These are phyloP conservation scores for Ogataea zsoltii DNA, from an alignment of 805 yeast species.

Conservation along the genomic window DNA sequence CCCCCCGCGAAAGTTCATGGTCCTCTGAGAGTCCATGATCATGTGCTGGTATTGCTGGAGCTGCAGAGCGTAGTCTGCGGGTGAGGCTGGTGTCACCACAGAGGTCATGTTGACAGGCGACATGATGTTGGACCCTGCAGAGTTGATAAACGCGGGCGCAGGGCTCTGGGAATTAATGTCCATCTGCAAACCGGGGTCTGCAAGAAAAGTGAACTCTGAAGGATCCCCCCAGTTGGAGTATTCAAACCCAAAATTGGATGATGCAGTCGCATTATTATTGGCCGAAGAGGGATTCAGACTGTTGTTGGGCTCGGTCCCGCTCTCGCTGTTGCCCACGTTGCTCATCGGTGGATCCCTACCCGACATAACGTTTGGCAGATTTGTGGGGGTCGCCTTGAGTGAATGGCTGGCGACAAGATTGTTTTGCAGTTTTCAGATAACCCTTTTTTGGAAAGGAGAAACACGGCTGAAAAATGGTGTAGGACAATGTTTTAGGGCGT, in stretches of 20 bases:
- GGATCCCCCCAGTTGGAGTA: conserved; percentile 33
- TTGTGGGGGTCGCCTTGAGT: no score
- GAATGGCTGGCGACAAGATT: no score
- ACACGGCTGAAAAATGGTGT: no score
- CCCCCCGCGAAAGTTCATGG: conserved; percentile 18
- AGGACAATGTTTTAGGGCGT: no score
- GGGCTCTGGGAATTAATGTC: conserved; percentile 18
- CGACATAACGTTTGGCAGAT: conserved; percentile 3
- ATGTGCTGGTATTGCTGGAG: conserved; percentile 36
- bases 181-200: conserved; percentile 20
- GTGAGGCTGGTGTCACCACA: conserved; percentile 26
- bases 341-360: conserved; percentile 9
- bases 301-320: background rate
- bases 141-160: conserved; percentile 17
- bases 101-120: conserved; percentile 28
- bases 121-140: conserved; percentile 21
- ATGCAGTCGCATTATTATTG: conserved; percentile 5
- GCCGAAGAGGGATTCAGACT: background rate
- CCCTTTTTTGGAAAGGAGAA: no score
- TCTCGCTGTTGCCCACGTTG: conserved; percentile 1
- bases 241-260: conserved; percentile 24
- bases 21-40: conserved; percentile 31
- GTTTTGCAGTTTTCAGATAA: no score
- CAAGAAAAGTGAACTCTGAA: conserved; percentile 29
- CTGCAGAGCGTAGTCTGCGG: conserved; percentile 35